Percentiles rank a stretch among this genome's conserved stretches.
These are phyloP conservation scores for Juglanconis oblonga DNA, from an alignment of 2,329 filamentous ascomycete species.

Conservation along the genomic window DNA sequence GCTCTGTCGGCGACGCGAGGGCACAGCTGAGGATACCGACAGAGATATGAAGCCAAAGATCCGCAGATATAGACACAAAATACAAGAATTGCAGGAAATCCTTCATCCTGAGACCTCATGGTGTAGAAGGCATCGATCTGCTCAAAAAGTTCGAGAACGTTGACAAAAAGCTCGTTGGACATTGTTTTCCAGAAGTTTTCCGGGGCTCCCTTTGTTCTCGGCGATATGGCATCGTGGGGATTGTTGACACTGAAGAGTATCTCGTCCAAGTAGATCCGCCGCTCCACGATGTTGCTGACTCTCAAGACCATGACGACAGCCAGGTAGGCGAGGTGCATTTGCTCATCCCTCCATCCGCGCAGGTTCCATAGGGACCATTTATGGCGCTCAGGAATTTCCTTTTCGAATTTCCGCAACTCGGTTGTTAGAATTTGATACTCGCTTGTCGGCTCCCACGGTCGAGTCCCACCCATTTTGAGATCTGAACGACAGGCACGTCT, in stretches of 20 bases:
- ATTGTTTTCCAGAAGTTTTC: conserved; percentile 27
- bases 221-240: conserved; percentile 8
- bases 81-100: conserved; percentile 34
- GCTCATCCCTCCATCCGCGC: conserved; percentile 32
- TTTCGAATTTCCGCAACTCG: conserved; percentile 27
- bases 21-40: conserved; percentile 29
- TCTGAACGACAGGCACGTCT: conserved; percentile 24
- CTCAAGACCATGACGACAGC: conserved; percentile 33
- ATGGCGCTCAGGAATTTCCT: conserved; percentile 29
- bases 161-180: conserved; percentile 32
- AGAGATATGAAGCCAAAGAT: conserved; percentile 32
- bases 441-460: conserved; percentile 24
- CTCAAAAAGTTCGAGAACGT: conserved; percentile 33
- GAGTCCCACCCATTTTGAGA: conserved; percentile 8
- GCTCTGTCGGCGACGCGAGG: conserved; percentile 23
- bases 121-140: conserved; percentile 33
- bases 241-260: conserved; percentile 23
- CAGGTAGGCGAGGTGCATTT: conserved; percentile 34
- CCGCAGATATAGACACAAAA: conserved; percentile 40
- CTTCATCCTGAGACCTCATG: conserved; percentile 27
- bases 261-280: conserved; percentile 32
- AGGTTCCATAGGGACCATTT: conserved; percentile 35
- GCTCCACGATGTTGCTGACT: conserved; percentile 34
- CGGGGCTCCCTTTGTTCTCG: conserved; percentile 21
- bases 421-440: conserved; percentile 24